These are phyloP conservation scores for Dillenia turbinata DNA, from an alignment of 164 flowering plant species.

Conservation along the genomic window DNA sequence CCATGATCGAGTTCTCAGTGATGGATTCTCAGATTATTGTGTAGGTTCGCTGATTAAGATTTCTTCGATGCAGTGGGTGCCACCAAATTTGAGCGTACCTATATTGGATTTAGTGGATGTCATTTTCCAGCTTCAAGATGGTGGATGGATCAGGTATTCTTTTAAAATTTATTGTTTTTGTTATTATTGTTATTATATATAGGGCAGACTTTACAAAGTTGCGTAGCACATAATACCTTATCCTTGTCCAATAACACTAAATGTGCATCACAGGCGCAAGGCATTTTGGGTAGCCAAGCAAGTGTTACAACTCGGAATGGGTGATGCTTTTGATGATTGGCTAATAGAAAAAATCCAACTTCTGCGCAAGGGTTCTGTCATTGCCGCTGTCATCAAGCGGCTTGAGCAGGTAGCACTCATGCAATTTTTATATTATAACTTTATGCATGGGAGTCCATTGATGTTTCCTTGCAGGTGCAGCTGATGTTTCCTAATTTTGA, in stretches of 20 bases:
- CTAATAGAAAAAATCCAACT: constrained; percentile 85
- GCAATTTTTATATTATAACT: neutral
- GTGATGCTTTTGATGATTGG: constrained; percentile 99
- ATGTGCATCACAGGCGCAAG: constrained; percentile 54
- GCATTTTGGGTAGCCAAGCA: constrained; percentile 99
- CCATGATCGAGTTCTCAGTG: too few relatives aligned
- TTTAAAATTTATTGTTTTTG: neutral
- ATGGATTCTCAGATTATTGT: too few relatives aligned
- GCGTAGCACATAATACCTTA: neutral
- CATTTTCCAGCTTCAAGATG: constrained; percentile 93
- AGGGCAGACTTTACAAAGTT: neutral
- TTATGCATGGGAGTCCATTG: too few relatives aligned
- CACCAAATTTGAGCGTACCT: constrained; percentile 83
- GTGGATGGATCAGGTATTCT: constrained; percentile 97
- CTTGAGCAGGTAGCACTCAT: constrained; percentile 63
- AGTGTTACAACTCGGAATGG: constrained; percentile 97
- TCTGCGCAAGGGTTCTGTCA: constrained; percentile 77
- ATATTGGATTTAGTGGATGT: constrained; percentile 92
- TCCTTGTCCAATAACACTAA: neutral
- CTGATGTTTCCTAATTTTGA: too few relatives aligned
- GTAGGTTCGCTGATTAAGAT: constrained; percentile 5
- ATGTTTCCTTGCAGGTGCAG: too few relatives aligned
- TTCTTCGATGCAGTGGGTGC: constrained; percentile 75
- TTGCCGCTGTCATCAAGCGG: constrained; percentile 79
- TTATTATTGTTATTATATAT: too few relatives aligned